A percentile compares a stretch with the other conserved stretches of the same genome.
These are phyloP conservation scores for Ampelomyces quisqualis DNA, from an alignment of 2,329 filamentous ascomycete species.

Conservation along the genomic window DNA sequence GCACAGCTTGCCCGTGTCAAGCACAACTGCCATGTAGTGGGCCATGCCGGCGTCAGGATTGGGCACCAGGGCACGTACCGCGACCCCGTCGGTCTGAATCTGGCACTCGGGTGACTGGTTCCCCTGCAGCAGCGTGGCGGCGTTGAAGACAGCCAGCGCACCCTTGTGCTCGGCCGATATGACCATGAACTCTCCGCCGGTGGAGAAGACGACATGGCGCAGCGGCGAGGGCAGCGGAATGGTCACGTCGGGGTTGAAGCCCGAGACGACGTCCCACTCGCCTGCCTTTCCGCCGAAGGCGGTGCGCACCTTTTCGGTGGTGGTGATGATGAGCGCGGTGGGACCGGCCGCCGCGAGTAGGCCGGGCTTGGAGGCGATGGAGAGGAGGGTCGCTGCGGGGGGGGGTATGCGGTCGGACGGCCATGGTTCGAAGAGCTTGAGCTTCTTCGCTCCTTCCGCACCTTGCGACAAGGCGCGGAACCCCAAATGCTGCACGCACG, in stretches of 20 bases:
- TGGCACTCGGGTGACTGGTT: constrained; percentile 68
- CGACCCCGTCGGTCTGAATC: constrained; percentile 71
- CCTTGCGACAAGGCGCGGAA: constrained; percentile 62
- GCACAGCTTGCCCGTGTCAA: constrained; percentile 75
- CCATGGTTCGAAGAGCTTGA: constrained; percentile 78
- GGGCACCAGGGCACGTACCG: constrained; percentile 72
- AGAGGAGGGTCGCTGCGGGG: constrained; percentile 77
- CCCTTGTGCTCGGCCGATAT: constrained; percentile 79
- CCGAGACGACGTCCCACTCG: constrained; percentile 64
- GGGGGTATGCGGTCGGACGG: constrained; percentile 66
- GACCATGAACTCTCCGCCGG: constrained; percentile 82
- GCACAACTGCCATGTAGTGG: constrained; percentile 77
- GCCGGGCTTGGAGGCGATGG: constrained; percentile 75
- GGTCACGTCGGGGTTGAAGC: constrained; percentile 71
- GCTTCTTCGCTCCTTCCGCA: constrained; percentile 75
- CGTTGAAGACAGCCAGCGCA: constrained; percentile 75
- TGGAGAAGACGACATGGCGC: constrained; percentile 86
- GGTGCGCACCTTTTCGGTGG: constrained; percentile 74
- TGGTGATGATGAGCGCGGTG: constrained; percentile 72
- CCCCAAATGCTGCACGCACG: constrained; percentile 61
- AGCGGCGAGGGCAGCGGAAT: constrained; percentile 66
- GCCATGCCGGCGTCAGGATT: constrained; percentile 76
- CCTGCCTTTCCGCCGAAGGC: constrained; percentile 62
- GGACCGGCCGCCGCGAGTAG: constrained; percentile 86
- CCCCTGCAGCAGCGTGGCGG: constrained; percentile 69